Conservation (phyloP, 2,329 filamentous ascomycete genomes). For the Fusarium austroafricanum region DNA sequence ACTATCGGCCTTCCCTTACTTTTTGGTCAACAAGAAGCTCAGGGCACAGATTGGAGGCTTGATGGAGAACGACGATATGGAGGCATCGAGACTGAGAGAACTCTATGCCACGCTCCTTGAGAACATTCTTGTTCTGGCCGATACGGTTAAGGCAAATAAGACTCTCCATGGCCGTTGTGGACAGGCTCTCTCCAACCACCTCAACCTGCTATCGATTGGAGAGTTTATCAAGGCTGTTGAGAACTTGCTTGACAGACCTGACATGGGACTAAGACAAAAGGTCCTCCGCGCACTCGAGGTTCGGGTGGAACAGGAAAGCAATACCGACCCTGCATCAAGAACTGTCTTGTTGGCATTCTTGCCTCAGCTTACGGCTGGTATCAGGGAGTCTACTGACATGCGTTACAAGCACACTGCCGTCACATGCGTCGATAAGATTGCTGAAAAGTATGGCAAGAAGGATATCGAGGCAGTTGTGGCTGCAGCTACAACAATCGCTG, state of each 20-base stretch:
- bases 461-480: slow-evolving; percentile 80
- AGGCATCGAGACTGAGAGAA: slow-evolving; percentile 72
- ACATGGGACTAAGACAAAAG: slow-evolving; percentile 80
- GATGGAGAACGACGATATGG: slow-evolving; percentile 72
- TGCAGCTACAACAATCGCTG: slow-evolving; percentile 81
- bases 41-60: slow-evolving; percentile 66
- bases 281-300: slow-evolving; percentile 84
- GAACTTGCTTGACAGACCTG: slow-evolving; percentile 79
- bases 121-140: slow-evolving; percentile 73
- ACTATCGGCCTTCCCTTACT: slow-evolving; percentile 66
- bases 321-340: slow-evolving; percentile 75
- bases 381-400: slow-evolving; percentile 77
- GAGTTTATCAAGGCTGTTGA: slow-evolving; percentile 93
- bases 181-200: slow-evolving; percentile 79
- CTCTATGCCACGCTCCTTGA: slow-evolving; percentile 77
- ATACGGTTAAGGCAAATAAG: slow-evolving; percentile 69
- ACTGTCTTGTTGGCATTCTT: slow-evolving; percentile 81
- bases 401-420: slow-evolving; percentile 87
- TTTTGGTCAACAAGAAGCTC: slow-evolving; percentile 69
- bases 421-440: slow-evolving; percentile 90
- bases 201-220: slow-evolving; percentile 84
- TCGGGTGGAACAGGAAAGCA: slow-evolving; percentile 79
- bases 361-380: slow-evolving; percentile 79
- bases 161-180: slow-evolving; percentile 69
- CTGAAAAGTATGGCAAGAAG: slow-evolving; percentile 95